Evolutionary conservation across 495 filamentous ascomycete species (phyloP).

Genomic region (Amorphotheca resinae): DNA sequence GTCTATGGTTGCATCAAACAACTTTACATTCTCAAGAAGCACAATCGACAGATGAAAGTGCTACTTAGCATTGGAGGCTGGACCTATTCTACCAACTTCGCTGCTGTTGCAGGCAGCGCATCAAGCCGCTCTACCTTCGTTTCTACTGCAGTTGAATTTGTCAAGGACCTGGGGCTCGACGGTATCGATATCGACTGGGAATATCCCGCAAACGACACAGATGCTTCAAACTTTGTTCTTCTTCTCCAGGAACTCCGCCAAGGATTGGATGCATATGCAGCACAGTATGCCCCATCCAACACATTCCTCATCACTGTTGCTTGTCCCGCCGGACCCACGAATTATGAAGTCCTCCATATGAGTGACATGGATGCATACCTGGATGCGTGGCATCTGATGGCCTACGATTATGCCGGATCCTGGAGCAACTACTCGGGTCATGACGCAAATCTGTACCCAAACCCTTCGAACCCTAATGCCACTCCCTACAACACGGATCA

Average conservation of each 20-base stretch:
- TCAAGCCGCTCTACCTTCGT: constrained; percentile 49
- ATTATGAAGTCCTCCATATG: constrained; percentile 59
- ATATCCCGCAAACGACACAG: constrained; percentile 40
- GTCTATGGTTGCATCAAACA: constrained; percentile 82
- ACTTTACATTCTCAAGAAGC: constrained; percentile 73
- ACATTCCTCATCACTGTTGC: constrained; percentile 74
- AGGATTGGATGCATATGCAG: constrained; percentile 52
- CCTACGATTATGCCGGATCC: constrained; percentile 60
- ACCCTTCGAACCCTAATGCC: constrained; percentile 30
- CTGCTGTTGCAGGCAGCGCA: constrained; percentile 47
- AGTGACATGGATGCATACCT: constrained; percentile 58
- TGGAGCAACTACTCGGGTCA: constrained; percentile 64
- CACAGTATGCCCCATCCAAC: constrained; percentile 30
- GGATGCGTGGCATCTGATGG: constrained; percentile 84
- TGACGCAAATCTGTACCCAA: constrained; percentile 59
- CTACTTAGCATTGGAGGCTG: constrained; percentile 84
- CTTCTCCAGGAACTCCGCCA: constrained; percentile 55
- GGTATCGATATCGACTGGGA: constrained; percentile 56
- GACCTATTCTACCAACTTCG: constrained; percentile 75
- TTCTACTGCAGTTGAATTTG: constrained; percentile 21
- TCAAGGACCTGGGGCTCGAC: constrained; percentile 51
- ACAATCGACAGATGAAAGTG: constrained; percentile 72
- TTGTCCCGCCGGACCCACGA: constrained; percentile 41
- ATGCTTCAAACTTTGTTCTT: constrained; percentile 59
- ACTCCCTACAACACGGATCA: constrained; percentile 61